Evolutionary conservation across 78 protist genomes (phyloP).

Genomic region (Polysphondylium violaceum): DNA sequence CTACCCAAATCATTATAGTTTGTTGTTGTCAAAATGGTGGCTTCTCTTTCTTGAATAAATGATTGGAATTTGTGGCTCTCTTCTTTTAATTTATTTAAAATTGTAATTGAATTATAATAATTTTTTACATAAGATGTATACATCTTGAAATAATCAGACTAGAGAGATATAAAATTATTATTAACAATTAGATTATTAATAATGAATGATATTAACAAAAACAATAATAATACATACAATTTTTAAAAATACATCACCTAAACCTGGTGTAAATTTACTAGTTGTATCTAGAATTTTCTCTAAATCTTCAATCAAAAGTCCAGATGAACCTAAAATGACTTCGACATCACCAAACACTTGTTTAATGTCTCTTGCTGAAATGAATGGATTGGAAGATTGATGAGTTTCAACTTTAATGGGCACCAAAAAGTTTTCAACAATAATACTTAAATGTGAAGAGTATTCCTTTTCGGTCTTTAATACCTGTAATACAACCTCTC

Average conservation of each 20-base stretch:
- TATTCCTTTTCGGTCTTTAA: constrained; percentile 56
- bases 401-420: constrained; percentile 33
- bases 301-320: constrained; percentile 41
- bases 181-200: neutral
- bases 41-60: constrained; percentile 66
- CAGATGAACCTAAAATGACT: constrained; percentile 49
- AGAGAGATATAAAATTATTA: neutral
- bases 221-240: constrained; percentile 36
- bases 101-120: constrained; percentile 51
- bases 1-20: constrained; percentile 46
- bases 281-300: constrained; percentile 20
- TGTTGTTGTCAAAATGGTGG: neutral
- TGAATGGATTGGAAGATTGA: constrained; percentile 65
- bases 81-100: constrained; percentile 57
- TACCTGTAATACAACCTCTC: neutral
- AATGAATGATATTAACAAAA: too few relatives aligned
- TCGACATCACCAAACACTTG: constrained; percentile 65
- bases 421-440: constrained; percentile 36
- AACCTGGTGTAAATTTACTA: constrained; percentile 6
- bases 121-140: constrained; percentile 70
- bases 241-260: constrained; percentile 55
- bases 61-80: constrained; percentile 57
- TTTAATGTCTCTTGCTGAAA: constrained; percentile 13
- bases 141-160: constrained; percentile 68
- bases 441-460: constrained; percentile 14